Conservation (phyloP, 2,329 filamentous ascomycete genomes). For the Teratosphaeria nubilosa region DNA sequence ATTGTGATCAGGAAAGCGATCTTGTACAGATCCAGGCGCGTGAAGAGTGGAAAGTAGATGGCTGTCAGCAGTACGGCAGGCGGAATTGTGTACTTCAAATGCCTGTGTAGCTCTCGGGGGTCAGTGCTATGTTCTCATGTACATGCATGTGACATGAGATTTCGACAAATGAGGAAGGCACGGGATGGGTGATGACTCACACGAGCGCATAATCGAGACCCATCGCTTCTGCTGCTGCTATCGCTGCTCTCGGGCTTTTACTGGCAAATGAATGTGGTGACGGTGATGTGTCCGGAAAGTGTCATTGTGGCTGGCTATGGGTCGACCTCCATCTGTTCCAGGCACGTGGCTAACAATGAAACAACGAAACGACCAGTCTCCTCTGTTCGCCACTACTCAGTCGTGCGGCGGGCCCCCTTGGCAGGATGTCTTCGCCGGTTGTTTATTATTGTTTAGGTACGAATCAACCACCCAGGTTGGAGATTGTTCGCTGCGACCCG, state of each 20-base stretch:
- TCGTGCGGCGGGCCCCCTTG: background rate
- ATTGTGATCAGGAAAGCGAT: constrained; percentile 51
- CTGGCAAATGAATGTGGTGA: background rate
- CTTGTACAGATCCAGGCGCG: constrained; percentile 52
- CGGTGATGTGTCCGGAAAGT: background rate
- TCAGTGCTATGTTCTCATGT: background rate
- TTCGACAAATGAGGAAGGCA: constrained; percentile 1
- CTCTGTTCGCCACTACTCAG: background rate
- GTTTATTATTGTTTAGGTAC: background rate
- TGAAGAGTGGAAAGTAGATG: constrained; percentile 52
- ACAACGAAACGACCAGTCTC: background rate
- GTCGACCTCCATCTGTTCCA: background rate
- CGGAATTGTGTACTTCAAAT: constrained; percentile 58
- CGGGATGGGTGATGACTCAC: constrained; percentile 34
- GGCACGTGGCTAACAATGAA: background rate
- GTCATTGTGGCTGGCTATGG: background rate
- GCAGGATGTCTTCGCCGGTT: background rate
- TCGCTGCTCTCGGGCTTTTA: background rate
- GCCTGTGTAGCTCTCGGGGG: constrained; percentile 33
- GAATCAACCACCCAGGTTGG: background rate
- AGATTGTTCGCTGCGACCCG: background rate
- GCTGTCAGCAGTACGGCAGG: constrained; percentile 49
- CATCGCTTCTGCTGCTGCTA: constrained; percentile 29
- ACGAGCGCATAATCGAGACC: constrained; percentile 53
- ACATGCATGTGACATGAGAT: background rate